Base-by-base conservation (phyloP, 139 green algal genomes). In the Chlamydomonas schloesseri region DNA sequence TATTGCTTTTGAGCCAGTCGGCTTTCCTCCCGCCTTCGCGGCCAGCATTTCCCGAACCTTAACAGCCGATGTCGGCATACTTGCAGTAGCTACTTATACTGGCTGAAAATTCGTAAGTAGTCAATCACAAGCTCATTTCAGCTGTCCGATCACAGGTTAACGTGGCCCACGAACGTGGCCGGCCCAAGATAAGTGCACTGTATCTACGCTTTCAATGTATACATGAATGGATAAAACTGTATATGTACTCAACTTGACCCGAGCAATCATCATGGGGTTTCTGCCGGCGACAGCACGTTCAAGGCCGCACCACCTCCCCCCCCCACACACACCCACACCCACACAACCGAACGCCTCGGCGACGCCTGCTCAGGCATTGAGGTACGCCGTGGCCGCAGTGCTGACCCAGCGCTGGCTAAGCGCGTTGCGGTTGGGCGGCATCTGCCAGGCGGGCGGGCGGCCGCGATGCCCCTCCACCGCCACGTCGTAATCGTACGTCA, bases 361-460 rank as follows among this genome's bases (percentile, higher is more conserved):
- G 21, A 5, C 55, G 10, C 8, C 55, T 3, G 20, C 23, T 23
- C 60, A 11, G 8, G 8, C 13, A 24, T n/a, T n/a, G 24, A 88
- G 28, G 72, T 90, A 91, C 0, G 87, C 73, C 17, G 86, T 60
- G 5, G 87, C 87, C 9, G 87, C 82, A 18, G 87, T 47, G 9
- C n/a, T 70, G 31, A 91, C 55, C 87, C 87, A 91, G 4, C 69
- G 37, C 33, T 76, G 31, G 28, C 46, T 82, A 26, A 78, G 47
- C 21, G 68, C 87, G 31, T 70, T 60, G 10, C 87, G 74, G 76
- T 91, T 91, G 57, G 75, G 75, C 34, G 87, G 87, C 76, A 91
- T 37, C 47, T 57, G 28, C 87, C 82, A 88, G 5, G 74, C 36
- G 18, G 87, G 87, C 20, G 37, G 23, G 20, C 82, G 58, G 14